A percentile compares a stretch with the other conserved stretches of the same genome.
phyloP scores from a whole-genome alignment of 1,139 yeast genomes.

The Kurtzmaniella quercitrusa region DNA sequence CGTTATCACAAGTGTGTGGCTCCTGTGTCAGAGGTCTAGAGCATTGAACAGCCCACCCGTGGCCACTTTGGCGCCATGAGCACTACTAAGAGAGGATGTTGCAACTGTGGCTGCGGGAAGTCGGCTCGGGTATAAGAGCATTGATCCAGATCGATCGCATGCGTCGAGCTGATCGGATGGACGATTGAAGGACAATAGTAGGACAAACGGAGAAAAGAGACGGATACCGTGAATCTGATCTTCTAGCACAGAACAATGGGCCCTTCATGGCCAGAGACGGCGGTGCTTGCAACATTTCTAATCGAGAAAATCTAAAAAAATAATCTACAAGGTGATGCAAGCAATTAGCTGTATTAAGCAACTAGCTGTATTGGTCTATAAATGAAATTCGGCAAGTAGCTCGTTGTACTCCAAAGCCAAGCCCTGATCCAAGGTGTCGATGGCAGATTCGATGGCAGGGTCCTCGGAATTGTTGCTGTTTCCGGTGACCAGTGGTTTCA shows the following conservation, averaged over 20 bases:
- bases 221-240: too few species aligned
- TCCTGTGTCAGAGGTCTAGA: too few species aligned
- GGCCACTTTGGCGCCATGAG: neutral
- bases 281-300: neutral
- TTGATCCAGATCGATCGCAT: too few species aligned
- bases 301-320: neutral
- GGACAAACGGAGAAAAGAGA: too few species aligned
- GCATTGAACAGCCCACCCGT: neutral
- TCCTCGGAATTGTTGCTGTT: neutral
- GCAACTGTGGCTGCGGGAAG: neutral
- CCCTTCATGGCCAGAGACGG: too few species aligned
- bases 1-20: too few species aligned
- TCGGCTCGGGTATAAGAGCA: neutral
- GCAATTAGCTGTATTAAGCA: too few species aligned
- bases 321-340: neutral
- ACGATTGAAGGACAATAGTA: too few species aligned
- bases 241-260: too few species aligned
- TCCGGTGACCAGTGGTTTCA: neutral
- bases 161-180: too few species aligned
- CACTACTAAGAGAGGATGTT: neutral
- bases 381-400: conserved; percentile 16
- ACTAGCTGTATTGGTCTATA: conserved; percentile 10
- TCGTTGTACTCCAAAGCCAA: conserved; percentile 18
- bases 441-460: neutral
- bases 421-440: neutral